Evolutionary conservation across 495 filamentous ascomycete genomes (phyloP), one percentile per base, ranked within the genome.

Genomic region (Peziza echinospora): DNA sequence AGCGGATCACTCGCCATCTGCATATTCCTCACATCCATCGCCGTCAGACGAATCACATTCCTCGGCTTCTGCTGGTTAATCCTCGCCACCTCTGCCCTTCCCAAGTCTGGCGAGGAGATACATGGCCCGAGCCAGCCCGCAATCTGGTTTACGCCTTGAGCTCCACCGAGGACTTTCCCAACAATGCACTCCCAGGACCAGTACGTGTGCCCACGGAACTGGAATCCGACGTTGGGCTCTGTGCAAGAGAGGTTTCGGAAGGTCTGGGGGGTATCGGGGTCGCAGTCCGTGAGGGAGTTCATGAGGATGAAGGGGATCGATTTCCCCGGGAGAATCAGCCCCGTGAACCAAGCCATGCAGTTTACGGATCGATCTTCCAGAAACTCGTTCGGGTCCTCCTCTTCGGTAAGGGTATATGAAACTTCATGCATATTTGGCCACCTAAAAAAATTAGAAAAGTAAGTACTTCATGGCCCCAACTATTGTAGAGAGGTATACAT

Each of bases 71-170:
- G 61, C 49, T 77, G 63, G 26, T 72, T 67, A 48, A 81, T 69
- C 21, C 71, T 65, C 2, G 76, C 73, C 49, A 77, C 75, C 55
- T 81, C 72, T 1, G 67, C 72, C 16, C 71, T 70, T 42, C 60
- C 64, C 21, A 83, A 67, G 52, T 82, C 76, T 3, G 62, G 55
- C 5, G 72, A 71, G 10, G 72, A 73, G 5, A 70, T 67, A 26
- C 75, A 77, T 16, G 78, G 78, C 0, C 78, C 78, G 37, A 82
- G 63, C 78, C 78, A 83, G 28, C 67, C 70, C 10, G 73, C 77
- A 21, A 83, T 71, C 46, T 76, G 68, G 22, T 71, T 71, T 55
- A 78, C 80, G 17, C 77, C 78, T 47, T 78, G 80, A 2, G 78
- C 81, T 5, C 71, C 70, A 1, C 73, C 73, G 5, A 93, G 74